Evolutionary conservation across 495 filamentous ascomycete species (phyloP), one percentile per base, ranked within the genome.

Genomic region (Talaromyces nanjingensis): DNA sequence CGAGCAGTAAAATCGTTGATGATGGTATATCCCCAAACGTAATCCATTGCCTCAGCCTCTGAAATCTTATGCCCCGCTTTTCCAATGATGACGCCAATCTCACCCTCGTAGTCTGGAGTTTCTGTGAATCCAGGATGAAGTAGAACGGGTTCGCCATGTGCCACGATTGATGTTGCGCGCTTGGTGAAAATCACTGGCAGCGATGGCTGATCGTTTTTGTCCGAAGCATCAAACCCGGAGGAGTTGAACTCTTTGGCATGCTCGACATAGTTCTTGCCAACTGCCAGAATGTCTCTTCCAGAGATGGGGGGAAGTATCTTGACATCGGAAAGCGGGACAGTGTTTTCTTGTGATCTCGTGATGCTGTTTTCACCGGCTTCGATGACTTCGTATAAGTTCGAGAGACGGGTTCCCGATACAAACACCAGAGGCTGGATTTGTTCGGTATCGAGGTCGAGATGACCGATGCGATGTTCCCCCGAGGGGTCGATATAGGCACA

Each of bases 11-110:
- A 67, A 63, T 85, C 71, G 65, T 86, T 85, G 56, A 85, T 76
- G 60, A 85, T 84, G 0, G 82, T 84, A 65, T 81, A 85, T 0
- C 82, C 81, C 81, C 82, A 84, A 7, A 85, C 78, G 65, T 85
- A 69, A 24, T 81, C 71, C 75, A 77, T 71, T 0, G 83, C 82
- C 55, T 82, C 73, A 1, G 72, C 53, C 62, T 83, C 76, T 2
- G 63, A 45, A 59, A 84, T 79, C 11, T 72, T 67, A 65, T 77
- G 79, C 1, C 81, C 82, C 2, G 73, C 45, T 63, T 80, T 84
- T 3, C 82, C 81, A 60, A 85, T 70, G 61, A 86, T 83, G 4
- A 86, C 78, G 0, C 79, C 83, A 63, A 86, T 81, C 65, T 85
- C 83, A 18, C 82, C 83, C 63, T 86, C 83, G 63, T 84, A 86